Evolutionary conservation across 805 yeast species (phyloP), one percentile per base, ranked within the genome.

Genomic region (Yarrowia osloensis): DNA sequence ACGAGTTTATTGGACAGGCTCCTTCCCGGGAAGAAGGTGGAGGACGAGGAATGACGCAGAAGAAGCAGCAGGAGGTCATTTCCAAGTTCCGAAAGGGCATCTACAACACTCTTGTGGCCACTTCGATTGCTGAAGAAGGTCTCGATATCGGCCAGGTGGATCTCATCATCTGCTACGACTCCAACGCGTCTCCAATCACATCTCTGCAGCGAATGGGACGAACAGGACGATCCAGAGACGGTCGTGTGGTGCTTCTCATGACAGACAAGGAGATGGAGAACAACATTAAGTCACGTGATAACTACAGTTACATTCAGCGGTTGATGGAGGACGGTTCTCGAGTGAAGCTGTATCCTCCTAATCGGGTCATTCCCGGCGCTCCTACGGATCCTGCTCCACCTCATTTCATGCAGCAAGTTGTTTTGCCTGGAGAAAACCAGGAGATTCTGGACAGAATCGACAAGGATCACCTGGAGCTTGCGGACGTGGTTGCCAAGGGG

Each of bases 101-200:
- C 0, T 85, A 85, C 73, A 96, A 95, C 74, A 86, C 91, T 9
- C 78, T 95, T 22, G 97, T 95, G 6, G 97, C 98, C 4, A 95
- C 99, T 0, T 92, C 97, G 0, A 94, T 95, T 74, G 99, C 98
- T 55, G 99, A 95, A 76, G 99, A 95, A 80, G 99, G 99, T 52
- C 82, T 95, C 70, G 99, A 95, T 80, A 96, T 95, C 71, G 99
- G 99, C 35, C 98, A 96, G 75, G 99, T 95, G 65, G 99, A 95
- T 76, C 75, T 95, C 72, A 94, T 95, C 71, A 82, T 95, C 8
- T 93, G 97, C 74, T 95, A 86, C 77, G 99, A 95, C 73, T 90
- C 97, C 0, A 92, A 98, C 0, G 83, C 92, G 31, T 91, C 97
- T 52, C 98, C 98, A 0, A 94, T 95, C 67, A 90, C 96, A 68